Evolutionary conservation across 495 filamentous ascomycete species (phyloP), one percentile per base, ranked within the genome.

Genomic region (Hypomontagnella submonticulosa): DNA sequence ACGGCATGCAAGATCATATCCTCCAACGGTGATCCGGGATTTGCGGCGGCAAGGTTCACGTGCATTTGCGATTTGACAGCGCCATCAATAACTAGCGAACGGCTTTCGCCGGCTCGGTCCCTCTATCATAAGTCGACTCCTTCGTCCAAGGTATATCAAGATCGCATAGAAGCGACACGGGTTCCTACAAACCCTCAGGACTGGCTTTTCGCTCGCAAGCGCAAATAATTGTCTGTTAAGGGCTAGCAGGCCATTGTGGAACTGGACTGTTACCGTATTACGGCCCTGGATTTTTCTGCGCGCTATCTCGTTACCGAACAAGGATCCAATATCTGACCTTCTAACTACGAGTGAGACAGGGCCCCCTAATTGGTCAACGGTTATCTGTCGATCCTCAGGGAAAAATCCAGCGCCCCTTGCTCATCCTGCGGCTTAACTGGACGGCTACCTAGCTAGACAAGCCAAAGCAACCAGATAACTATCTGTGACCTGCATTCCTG

Each of bases 371-470:
- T 67, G 64, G 64, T 6, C 3, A 27, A 37, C 49, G 59, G 65
- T 68, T 68, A 68, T 68, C 65, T 63, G 59, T 68, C 49, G 53
- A 68, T 67, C 64, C 53, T 57, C 27, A 32, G 34, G 33, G 50
- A n/a, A 61, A 57, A 57, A 47, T 42, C 47, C 23, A 46, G 40
- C 41, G 20, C 48, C 61, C 56, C 56, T 56, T 60, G 43, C 49
- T 41, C 49, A 40, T 66, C 42, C 56, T 66, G 63, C 57, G 63
- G 63, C 63, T 67, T 56, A 56, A 63, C 43, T 51, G 13, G 36
- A 34, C 19, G n/a, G n/a, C n/a, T n/a, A n/a, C n/a, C n/a, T n/a
- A 16, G 51, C 36, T 40, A 41, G 33, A 19, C 47, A 27, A n/a
- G n/a, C n/a, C n/a, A n/a, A n/a, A n/a, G n/a, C n/a, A n/a, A n/a